phyloP scores from a whole-genome alignment of 176 grass and related monocot genomes.

The Carex kokanica region DNA sequence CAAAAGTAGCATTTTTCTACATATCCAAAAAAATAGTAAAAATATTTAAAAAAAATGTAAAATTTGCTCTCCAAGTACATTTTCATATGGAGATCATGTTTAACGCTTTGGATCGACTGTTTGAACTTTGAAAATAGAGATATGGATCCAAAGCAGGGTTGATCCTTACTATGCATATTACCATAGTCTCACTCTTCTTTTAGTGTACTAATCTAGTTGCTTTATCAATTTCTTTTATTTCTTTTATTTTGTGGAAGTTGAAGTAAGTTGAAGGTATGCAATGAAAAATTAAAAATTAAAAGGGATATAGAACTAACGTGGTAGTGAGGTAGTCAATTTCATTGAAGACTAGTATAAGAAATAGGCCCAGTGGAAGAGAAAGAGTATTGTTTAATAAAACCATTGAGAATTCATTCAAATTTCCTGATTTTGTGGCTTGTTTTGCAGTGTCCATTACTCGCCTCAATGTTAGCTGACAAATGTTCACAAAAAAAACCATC shows the following conservation, averaged over 20 bases:
- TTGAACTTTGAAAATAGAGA: too few species aligned
- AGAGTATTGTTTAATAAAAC: conserved; percentile 91
- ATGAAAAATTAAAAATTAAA: conserved; percentile 26
- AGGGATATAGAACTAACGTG: conserved; percentile 52
- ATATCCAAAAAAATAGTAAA: too few species aligned
- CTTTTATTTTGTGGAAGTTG: neutral
- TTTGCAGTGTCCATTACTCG: conserved; percentile 95
- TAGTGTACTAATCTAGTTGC: neutral
- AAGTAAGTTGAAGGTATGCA: neutral
- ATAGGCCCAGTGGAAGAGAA: conserved; percentile 75
- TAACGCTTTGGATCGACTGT: too few species aligned
- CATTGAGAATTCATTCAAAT: conserved; percentile 97
- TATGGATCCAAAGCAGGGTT: too few species aligned
- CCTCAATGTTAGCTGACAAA: conserved; percentile 77
- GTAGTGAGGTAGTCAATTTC: conserved; percentile 77
- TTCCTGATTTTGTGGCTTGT: conserved; percentile 83
- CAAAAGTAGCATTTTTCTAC: too few species aligned
- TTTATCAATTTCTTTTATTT: neutral
- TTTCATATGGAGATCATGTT: too few species aligned
- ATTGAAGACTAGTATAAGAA: conserved; percentile 71
- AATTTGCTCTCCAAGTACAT: too few species aligned
- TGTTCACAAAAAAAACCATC: neutral
- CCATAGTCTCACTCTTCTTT: neutral
- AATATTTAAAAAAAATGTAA: too few species aligned
- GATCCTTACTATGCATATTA: too few species aligned